Evolutionary conservation across 805 yeast genomes (phyloP).

Genomic region (Maudiozyma barnettii): DNA sequence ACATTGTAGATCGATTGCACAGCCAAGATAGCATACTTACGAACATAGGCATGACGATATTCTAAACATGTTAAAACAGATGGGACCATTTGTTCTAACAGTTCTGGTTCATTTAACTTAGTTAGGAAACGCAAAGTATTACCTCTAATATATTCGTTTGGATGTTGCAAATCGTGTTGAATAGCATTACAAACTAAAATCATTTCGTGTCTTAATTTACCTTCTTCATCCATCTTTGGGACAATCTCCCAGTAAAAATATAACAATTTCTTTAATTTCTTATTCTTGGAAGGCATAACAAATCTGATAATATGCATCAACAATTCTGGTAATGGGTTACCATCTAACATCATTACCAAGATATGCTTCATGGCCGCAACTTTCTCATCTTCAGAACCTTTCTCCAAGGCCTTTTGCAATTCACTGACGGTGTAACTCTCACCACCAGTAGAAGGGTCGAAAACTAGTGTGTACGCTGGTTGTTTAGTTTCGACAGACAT

Average conservation of each 20-base stretch:
- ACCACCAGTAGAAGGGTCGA: conserved; percentile 59
- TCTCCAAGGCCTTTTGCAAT: conserved; percentile 70
- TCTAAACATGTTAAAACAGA: conserved; percentile 84
- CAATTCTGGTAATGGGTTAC: conserved; percentile 84
- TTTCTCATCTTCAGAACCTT: conserved; percentile 80
- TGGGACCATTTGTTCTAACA: conserved; percentile 91
- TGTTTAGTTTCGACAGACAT: conserved; percentile 11
- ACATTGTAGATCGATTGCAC: conserved; percentile 72
- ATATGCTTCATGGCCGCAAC: conserved; percentile 85
- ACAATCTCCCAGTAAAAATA: conserved; percentile 98
- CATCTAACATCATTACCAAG: conserved; percentile 78
- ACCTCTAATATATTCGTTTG: conserved; percentile 94
- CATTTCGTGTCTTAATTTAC: conserved; percentile 96
- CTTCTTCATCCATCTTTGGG: conserved; percentile 78
- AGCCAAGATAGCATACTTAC: conserved; percentile 94
- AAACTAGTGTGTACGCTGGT: conserved; percentile 67
- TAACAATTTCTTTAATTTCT: conserved; percentile 82
- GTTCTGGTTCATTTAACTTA: conserved; percentile 85
- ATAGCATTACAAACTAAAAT: conserved; percentile 96
- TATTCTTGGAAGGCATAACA: conserved; percentile 91
- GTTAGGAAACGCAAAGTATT: conserved; percentile 86
- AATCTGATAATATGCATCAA: conserved; percentile 95
- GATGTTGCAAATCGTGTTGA: conserved; percentile 94
- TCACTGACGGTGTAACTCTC: conserved; percentile 57
- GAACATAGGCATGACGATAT: conserved; percentile 95